phyloP scores from a whole-genome alignment of 75 land plant species.

The Cupressus sempervirens region DNA sequence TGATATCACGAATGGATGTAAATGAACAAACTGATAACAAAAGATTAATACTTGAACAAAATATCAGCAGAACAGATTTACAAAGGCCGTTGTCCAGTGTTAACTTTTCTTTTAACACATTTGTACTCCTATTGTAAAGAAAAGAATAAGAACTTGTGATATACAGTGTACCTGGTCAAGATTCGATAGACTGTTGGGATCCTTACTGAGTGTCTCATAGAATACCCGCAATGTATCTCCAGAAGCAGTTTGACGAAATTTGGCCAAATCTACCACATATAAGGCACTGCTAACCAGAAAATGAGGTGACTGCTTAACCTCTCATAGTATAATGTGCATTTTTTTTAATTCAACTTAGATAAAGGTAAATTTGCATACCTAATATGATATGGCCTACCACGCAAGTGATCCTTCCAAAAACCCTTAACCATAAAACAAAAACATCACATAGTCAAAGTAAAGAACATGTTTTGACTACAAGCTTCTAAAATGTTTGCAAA shows the following conservation, averaged over 20 bases:
- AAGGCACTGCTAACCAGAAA: slow-evolving; percentile 62
- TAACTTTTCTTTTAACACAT: neutral
- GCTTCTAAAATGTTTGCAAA: neutral
- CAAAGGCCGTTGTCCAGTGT: neutral
- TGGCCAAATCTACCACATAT: slow-evolving; percentile 91
- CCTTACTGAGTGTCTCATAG: slow-evolving; percentile 95
- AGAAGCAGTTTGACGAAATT: slow-evolving; percentile 91
- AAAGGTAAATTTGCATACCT: slow-evolving; percentile 36
- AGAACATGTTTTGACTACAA: neutral
- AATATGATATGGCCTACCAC: slow-evolving; percentile 93
- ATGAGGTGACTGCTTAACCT: neutral
- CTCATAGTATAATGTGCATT: neutral
- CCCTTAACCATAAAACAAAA: slow-evolving; percentile 45
- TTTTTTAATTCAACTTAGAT: neutral
- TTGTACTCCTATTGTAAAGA: neutral
- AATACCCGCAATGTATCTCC: slow-evolving; percentile 94
- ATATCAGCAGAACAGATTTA: neutral
- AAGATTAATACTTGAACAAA: neutral
- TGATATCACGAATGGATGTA: neutral
- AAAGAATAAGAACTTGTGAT: neutral
- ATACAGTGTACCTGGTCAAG: slow-evolving; percentile 75
- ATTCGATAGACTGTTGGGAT: slow-evolving; percentile 94
- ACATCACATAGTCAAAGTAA: neutral
- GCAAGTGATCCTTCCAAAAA: slow-evolving; percentile 96
- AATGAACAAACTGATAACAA: neutral